phyloP scores from a whole-genome alignment of 768 basidiomycete genomes.

The Suillus lakei region DNA sequence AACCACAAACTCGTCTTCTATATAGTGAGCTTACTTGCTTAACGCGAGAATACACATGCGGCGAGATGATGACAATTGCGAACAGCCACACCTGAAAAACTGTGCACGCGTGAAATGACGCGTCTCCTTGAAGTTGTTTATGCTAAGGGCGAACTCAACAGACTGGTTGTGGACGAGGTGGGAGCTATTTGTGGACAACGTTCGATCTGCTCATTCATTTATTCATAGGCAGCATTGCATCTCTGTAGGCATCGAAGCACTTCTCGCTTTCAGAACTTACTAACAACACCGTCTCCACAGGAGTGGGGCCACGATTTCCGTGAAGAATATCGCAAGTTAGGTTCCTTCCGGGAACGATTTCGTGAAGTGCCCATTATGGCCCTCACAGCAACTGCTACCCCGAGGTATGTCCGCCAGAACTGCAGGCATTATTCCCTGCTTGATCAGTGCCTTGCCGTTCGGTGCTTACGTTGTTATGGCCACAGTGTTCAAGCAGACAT shows the following conservation, averaged over 20 bases:
- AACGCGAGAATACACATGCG: neutral
- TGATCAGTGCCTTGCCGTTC: neutral
- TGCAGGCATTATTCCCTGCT: neutral
- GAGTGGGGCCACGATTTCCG: slow-evolving; percentile 90
- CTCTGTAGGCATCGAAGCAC: slow-evolving; percentile 51
- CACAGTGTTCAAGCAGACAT: slow-evolving; percentile 78
- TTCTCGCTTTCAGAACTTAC: neutral
- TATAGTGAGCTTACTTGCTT: slow-evolving; percentile 58
- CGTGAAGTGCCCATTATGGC: slow-evolving; percentile 84
- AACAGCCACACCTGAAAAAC: slow-evolving; percentile 78
- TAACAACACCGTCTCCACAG: slow-evolving; percentile 36
- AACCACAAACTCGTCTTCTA: slow-evolving; percentile 63
- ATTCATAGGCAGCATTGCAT: slow-evolving; percentile 80
- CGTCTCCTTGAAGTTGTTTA: slow-evolving; percentile 54
- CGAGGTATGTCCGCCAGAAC: slow-evolving; percentile 48
- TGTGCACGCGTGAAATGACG: slow-evolving; percentile 59
- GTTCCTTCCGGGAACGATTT: slow-evolving; percentile 69
- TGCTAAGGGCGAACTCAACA: slow-evolving; percentile 60
- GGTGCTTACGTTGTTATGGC: neutral
- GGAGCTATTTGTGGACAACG: slow-evolving; percentile 14
- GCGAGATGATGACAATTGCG: neutral
- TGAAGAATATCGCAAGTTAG: slow-evolving; percentile 72
- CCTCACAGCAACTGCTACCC: slow-evolving; percentile 82
- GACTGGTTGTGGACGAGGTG: slow-evolving; percentile 85
- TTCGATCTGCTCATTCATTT: neutral